Base-by-base conservation (phyloP, 352 stramenopile species). In the Plasmopara muralis region DNA sequence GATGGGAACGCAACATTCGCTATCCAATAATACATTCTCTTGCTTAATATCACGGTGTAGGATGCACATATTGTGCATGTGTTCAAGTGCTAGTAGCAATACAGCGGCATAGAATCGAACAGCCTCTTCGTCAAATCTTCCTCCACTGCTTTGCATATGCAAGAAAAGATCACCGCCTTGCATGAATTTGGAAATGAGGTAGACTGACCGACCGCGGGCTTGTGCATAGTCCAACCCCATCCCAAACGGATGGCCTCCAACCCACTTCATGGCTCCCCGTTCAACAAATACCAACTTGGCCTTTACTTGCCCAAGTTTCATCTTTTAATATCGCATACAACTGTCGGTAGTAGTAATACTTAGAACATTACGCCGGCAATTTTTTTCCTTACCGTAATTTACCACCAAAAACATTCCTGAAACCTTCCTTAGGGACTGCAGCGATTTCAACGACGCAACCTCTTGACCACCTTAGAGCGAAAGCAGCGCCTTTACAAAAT, bases 171-270 rank as follows among this genome's bases (percentile, higher is more conserved):
- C 96, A 7, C 97, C 97, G 8, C 97, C 97, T 6, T 94, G 82
- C 83, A 98, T 98, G 65, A 99, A 99, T 68, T 98, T 97, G 20
- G 98, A 95, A 18, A 98, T 90, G 20, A 99, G 70, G 62, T 98
- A 99, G 5, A 99, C 78, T 40, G 97, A 98, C 43, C 97, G 95
- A 42, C 89, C 75, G 13, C 86, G 92, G 48, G 98, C 95, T 49
- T 98, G 95, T 1, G 95, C 93, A 65, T 88, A 98, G 64, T 98
- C 92, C n/a, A 99, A 71, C 33, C 93, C 95, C 62, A 98, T 90
- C 47, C 99, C 92, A 63, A 98, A 99, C 42, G 95, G 94, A 64
- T 99, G 83, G 29, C 88, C 67, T 30, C 73, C 79, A 4, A 82
- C 67, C 83, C 81, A 92, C 61, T 94, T 79, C 83, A 94, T 92